Evolutionary conservation across 306 rosid species (phyloP), one percentile per base, ranked within the genome.

Genomic region (Prunus salicina): DNA sequence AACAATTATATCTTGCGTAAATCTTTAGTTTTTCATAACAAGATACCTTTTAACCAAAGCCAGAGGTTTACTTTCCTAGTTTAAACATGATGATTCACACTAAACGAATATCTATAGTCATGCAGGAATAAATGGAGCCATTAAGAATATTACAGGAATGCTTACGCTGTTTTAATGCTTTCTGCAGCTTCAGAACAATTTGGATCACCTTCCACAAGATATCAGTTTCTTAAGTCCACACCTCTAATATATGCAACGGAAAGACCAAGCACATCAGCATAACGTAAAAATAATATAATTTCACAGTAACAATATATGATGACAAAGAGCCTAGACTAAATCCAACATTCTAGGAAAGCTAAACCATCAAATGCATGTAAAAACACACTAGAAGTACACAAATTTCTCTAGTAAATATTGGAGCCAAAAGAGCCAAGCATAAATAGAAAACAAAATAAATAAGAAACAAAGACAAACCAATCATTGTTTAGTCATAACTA

Each of bases 101-200:
- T 9, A 62, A 8, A 69, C 24, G 15, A 51, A 27, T 71, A 71
- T 41, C 0, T 19, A 19, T 18, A 57, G 14, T 34, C 28, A 24
- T 22, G 53, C 2, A 47, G 50, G 1, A 19, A 20, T 10, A 27
- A 46, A 61, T 43, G 47, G 41, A 47, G 16, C 47, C n/a, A 5
- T 25, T 1, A 61, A 18, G 11, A 77, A 49, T 10, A 53, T 43
- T 45, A 41, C 14, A 55, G 12, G 41, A 60, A 51, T 45, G 52
- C 97, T 80, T 90, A 92, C 97, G 98, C 98, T 68, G 98, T 94
- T 89, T 94, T 94, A 74, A 94, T 86, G 88, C 97, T 92, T 78
- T 94, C 98, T 10, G 98, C 89, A 50, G 93, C 97, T 87, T 94
- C 97, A 43, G 95, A 90, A 80, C 91, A 68, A 89, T 94, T 92